Evolutionary conservation across 2,329 filamentous ascomycete species (phyloP).

Genomic region (Cryphonectria nitschkei): DNA sequence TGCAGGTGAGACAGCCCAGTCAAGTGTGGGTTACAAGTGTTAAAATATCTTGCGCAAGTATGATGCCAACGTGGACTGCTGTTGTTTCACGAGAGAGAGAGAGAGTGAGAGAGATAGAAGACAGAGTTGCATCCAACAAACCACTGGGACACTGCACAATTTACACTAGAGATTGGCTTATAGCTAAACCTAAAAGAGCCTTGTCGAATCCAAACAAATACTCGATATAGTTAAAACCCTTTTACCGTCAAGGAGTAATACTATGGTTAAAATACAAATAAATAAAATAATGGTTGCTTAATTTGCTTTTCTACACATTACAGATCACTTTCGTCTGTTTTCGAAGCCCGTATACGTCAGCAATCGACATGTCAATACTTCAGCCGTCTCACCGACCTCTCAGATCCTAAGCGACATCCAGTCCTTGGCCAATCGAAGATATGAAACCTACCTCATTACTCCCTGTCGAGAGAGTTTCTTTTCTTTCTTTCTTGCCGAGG

Average conservation of each 20-base stretch:
- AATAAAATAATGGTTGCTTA: background rate
- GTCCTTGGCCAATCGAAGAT: background rate
- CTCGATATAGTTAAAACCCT: background rate
- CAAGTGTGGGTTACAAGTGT: background rate
- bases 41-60: background rate
- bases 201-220: background rate
- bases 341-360: background rate
- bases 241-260: background rate
- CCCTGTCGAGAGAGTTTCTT: background rate
- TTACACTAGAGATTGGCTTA: background rate
- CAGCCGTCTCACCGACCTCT: background rate
- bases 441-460: background rate
- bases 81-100: background rate
- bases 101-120: background rate
- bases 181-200: background rate
- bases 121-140: background rate
- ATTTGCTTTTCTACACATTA: constrained; percentile 2
- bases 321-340: background rate
- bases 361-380: background rate
- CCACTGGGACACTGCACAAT: background rate
- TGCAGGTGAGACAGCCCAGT: background rate
- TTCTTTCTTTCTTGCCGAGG: too few species aligned
- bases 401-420: background rate
- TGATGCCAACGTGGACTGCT: background rate
- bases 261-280: background rate